Base-by-base conservation (phyloP, 192 early-diverging fungal genomes). In the Phlyctochytrium arcticum region DNA sequence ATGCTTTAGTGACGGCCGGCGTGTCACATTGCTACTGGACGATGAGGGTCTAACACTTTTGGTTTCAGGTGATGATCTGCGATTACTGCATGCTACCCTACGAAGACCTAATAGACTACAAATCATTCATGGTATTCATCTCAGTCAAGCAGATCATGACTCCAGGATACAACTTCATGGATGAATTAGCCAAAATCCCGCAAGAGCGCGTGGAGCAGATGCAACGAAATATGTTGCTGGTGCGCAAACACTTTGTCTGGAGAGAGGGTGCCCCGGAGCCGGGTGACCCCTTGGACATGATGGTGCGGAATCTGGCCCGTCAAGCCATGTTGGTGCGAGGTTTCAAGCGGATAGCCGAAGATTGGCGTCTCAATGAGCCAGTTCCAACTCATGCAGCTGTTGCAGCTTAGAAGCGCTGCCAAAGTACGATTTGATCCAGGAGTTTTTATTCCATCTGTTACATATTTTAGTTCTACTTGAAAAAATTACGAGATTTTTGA, bases 41-140 rank as follows among this genome's bases (percentile, higher is more conserved):
- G n/a, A 42, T 42, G 39, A 42, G 10, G 39, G n/a, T 9, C 39
- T 12, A 9, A 42, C 39, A 42, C 39, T 42, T 42, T 42, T n/a
- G n/a, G 9, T n/a, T n/a, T 42, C 49, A 51, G 49, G 49, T 51
- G 12, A 51, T 51, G 23, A 51, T 51, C 49, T 51, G 49, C 21
- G 49, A 51, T 23, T 7, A 12, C 8, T 51, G 49, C 23, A 51
- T 51, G 17, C 9, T 51, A 8, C 49, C 49, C 8, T 51, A 51
- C 49, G 49, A 51, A 7, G 49, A 51, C 9, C 7, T 51, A 7
- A 23, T 51, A 23, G 49, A 51, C 49, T 51, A 24, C 17, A 23
- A 51, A 7, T 51, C 49, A 7, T 8, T 51, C 8, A 24, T 24
- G 12, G 21, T 51, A 12, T 51, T 51, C 49, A 51, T 51, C 49